Evolutionary conservation across 2,329 filamentous ascomycete genomes (phyloP).

Genomic region (Hypoxylon sp.): DNA sequence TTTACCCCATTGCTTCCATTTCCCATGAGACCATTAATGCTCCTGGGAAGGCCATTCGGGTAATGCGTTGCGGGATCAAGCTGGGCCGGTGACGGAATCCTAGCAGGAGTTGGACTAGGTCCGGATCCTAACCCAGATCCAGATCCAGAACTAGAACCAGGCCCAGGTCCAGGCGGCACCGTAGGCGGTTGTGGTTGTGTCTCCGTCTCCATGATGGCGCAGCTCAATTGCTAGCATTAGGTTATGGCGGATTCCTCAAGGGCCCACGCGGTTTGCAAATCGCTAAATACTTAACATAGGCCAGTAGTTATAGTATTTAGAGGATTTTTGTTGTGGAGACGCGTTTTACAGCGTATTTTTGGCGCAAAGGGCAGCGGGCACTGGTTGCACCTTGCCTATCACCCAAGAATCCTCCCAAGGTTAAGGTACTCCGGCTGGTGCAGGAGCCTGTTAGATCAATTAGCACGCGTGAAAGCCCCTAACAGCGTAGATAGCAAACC

Average conservation of each 20-base stretch:
- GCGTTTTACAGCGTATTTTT: constrained; percentile 14
- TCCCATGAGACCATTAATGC: constrained; percentile 40
- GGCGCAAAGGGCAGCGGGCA: background rate
- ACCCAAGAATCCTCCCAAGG: constrained; percentile 10
- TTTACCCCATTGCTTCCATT: constrained; percentile 20
- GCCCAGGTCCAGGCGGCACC: constrained; percentile 16
- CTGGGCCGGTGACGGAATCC: constrained; percentile 16
- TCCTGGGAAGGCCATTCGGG: constrained; percentile 41
- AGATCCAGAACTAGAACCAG: background rate
- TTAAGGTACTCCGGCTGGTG: constrained; percentile 14
- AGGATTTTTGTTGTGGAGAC: constrained; percentile 22
- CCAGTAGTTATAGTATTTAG: constrained; percentile 14
- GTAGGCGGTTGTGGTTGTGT: constrained; percentile 25
- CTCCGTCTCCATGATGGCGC: constrained; percentile 38
- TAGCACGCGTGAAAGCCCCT: constrained; percentile 16
- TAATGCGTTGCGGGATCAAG: constrained; percentile 32
- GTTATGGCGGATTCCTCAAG: constrained; percentile 17
- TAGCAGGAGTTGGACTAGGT: constrained; percentile 11
- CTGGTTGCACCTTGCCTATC: constrained; percentile 13
- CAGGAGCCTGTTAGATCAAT: constrained; percentile 19
- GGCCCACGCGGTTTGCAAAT: constrained; percentile 21
- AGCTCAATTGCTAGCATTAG: constrained; percentile 25
- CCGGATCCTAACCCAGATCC: background rate
- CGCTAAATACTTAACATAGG: constrained; percentile 11
- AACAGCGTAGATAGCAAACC: background rate